phyloP scores from a whole-genome alignment of 495 filamentous ascomycete genomes.

The Aspergillus hancockii region DNA sequence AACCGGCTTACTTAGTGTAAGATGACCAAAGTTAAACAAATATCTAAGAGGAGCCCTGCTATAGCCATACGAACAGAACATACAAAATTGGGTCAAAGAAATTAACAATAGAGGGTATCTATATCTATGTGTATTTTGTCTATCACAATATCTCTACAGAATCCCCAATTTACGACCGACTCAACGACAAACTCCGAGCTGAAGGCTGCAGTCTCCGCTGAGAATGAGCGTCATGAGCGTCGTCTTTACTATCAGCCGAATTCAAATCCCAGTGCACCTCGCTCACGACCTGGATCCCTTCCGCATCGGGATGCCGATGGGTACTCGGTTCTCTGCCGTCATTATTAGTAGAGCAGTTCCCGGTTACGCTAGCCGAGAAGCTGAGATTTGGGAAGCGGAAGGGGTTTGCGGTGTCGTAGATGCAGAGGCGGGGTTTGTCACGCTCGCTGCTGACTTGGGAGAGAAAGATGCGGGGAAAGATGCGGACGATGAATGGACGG shows the following conservation, averaged over 20 bases:
- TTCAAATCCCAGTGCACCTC: conserved; percentile 29
- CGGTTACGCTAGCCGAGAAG: conserved; percentile 33
- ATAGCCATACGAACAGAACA: no score
- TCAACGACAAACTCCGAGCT: not conserved
- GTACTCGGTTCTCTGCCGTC: not conserved
- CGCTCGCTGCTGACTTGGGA: conserved; percentile 18
- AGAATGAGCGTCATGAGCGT: not conserved
- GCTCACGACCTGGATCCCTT: conserved; percentile 35
- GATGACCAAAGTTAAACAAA: no score
- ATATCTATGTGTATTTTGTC: not conserved
- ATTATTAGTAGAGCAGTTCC: conserved; percentile 12
- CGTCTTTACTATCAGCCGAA: conserved; percentile 8
- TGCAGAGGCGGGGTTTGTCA: conserved; percentile 16
- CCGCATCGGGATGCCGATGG: conserved; percentile 9
- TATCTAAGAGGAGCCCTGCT: no score
- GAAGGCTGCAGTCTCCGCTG: not conserved
- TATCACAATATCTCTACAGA: not conserved
- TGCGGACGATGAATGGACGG: conserved; percentile 73
- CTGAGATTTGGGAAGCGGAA: conserved; percentile 17
- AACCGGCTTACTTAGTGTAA: no score
- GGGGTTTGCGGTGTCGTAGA: conserved; percentile 15
- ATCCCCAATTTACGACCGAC: not conserved
- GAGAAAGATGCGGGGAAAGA: conserved; percentile 54
- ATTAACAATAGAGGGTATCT: not conserved
- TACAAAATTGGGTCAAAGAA: no score